These are phyloP conservation scores for Pseudonectria buxi DNA, from an alignment of 2,329 filamentous ascomycete species.

Conservation along the genomic window DNA sequence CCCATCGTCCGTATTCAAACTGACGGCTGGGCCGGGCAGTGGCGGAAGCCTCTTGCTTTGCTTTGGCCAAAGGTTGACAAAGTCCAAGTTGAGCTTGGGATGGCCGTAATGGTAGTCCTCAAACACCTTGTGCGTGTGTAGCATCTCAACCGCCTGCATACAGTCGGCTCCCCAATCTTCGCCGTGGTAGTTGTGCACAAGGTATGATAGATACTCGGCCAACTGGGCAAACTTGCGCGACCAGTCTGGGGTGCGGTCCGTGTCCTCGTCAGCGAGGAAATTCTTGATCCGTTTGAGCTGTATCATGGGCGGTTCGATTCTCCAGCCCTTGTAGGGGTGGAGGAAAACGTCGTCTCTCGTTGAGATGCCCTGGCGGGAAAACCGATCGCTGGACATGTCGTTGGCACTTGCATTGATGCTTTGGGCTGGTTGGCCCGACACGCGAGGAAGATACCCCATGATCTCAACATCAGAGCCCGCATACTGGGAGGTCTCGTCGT, in stretches of 20 bases:
- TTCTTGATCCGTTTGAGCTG: conserved; percentile 28
- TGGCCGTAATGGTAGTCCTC: conserved; percentile 29
- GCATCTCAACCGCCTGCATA: conserved; percentile 26
- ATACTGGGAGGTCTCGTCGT: neutral
- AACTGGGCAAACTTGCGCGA: conserved; percentile 29
- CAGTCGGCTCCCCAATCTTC: conserved; percentile 25
- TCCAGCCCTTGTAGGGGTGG: conserved; percentile 28
- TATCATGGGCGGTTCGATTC: conserved; percentile 27
- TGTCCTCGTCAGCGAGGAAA: conserved; percentile 45
- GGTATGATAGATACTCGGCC: conserved; percentile 32
- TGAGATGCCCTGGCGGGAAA: neutral
- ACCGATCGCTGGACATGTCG: conserved; percentile 3
- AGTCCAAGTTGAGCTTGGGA: conserved; percentile 20
- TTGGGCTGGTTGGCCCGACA: neutral
- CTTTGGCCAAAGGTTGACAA: conserved; percentile 12
- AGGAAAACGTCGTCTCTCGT: conserved; percentile 4
- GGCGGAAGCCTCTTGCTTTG: conserved; percentile 23
- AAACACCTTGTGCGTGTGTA: conserved; percentile 28
- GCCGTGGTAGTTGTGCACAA: conserved; percentile 17
- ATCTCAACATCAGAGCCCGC: neutral
- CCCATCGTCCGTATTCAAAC: neutral
- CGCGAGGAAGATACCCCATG: neutral
- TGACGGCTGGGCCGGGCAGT: conserved; percentile 10
- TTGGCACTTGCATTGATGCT: no score
- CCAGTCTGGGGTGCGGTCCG: conserved; percentile 35